These are phyloP conservation scores for Penicillium sp. DNA, from an alignment of 2,329 filamentous ascomycete genomes.

Conservation along the genomic window DNA sequence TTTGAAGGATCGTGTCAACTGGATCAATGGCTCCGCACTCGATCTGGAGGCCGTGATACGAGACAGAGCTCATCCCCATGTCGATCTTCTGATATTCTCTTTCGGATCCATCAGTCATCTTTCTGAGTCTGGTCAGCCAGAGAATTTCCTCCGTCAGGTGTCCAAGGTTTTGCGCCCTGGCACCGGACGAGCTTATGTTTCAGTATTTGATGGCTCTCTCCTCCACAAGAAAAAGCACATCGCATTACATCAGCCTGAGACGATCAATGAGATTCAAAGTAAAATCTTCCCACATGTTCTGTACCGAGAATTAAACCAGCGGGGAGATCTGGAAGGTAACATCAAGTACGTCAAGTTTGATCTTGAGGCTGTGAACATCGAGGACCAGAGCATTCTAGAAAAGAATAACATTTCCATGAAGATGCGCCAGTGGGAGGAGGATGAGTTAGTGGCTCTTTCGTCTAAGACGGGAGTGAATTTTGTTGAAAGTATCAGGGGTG, in stretches of 20 bases:
- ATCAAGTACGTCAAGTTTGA: background rate
- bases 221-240: background rate
- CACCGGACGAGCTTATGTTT: background rate
- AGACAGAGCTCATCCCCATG: background rate
- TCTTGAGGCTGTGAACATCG: background rate
- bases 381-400: background rate
- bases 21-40: background rate
- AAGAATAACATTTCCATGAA: background rate
- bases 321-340: background rate
- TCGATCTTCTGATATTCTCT: background rate
- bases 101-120: background rate
- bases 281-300: background rate
- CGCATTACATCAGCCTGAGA: background rate
- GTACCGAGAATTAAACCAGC: background rate
- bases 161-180: background rate
- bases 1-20: background rate
- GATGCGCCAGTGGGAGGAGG: background rate
- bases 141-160: background rate
- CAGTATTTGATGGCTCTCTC: background rate
- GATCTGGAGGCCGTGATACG: background rate
- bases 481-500: background rate
- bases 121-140: background rate
- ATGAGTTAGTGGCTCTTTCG: background rate
- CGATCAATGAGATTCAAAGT: background rate
- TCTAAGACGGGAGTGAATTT: background rate